Base-by-base conservation (phyloP, 176 grass and related monocot genomes). In the Neostapfia colusana region DNA sequence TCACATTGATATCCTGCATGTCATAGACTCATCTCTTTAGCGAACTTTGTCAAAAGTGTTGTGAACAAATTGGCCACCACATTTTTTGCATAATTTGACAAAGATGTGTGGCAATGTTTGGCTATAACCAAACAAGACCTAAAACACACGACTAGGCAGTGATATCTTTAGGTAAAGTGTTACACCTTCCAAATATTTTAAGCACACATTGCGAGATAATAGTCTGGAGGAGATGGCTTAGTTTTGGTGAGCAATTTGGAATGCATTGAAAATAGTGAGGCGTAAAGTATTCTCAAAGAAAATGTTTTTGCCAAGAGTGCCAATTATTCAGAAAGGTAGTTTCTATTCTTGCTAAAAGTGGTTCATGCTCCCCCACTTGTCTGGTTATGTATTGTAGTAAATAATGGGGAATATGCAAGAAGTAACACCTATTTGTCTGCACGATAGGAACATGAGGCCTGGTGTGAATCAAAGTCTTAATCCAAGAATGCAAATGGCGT, bases 371-470 rank as follows among this genome's bases (percentile, higher is more conserved):
- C 9, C 15, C 6, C 21, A 72, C 14, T 62, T 62, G 75, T 54
- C 20, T 76, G 56, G 25, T 46, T 63, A 26, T 50, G 63, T 55
- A 26, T 28, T 73, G 8, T 54, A 10, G 46, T 31, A 64, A 16
- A 1, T n/a, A 49, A 8, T 45, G 7, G 15, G 17, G 48, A 76
- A 38, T 59, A 0, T 69, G 42, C 2, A 73, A 72, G 34, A 71
- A 61, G 31, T 68, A 16, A 87, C 24, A 26, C 10, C 10, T 59
- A 11, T 25, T 58, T 59, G 15, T 72, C 21, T 41, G 26, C 66
- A 42, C 65, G 40, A 49, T 75, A 93, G 90, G 67, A 72, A 85
- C 67, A 79, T 84, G 62, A 93, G 85, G 37, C 74, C 81, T 44
- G 75, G 74, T 17, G 44, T 81, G 28, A 82, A 77, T 49, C 46